Conservation (phyloP, 2,329 filamentous ascomycete species). For the Monascus ruber region DNA sequence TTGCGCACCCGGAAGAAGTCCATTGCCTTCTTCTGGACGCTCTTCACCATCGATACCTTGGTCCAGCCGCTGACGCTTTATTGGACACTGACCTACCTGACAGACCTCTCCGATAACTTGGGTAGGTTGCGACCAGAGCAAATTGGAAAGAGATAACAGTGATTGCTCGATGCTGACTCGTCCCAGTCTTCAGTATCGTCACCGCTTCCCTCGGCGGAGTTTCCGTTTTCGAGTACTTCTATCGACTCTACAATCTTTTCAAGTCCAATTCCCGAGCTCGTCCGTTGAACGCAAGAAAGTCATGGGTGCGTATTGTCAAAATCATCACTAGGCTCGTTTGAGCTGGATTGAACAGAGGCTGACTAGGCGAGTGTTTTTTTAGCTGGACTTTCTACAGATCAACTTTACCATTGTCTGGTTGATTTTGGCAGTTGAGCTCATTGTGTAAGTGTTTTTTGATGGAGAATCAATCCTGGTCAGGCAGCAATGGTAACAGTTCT, state of each 20-base stretch:
- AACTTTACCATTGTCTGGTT: conserved; percentile 36
- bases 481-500: conserved; percentile 1
- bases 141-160: neutral
- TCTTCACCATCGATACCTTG: conserved; percentile 49
- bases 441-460: conserved; percentile 22
- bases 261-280: conserved; percentile 25
- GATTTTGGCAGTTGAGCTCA: conserved; percentile 31
- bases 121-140: conserved; percentile 15
- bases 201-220: conserved; percentile 30
- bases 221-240: conserved; percentile 34
- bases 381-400: conserved; percentile 37
- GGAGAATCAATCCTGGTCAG: neutral
- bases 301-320: conserved; percentile 23
- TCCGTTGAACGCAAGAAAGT: conserved; percentile 31
- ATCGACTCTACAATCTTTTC: conserved; percentile 29
- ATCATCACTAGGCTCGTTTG: neutral
- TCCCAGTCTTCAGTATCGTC: conserved; percentile 31
- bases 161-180: neutral
- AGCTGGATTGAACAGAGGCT: neutral
- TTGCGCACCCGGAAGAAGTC: conserved; percentile 43
- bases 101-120: conserved; percentile 35
- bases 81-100: conserved; percentile 50
- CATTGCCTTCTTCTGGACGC: conserved; percentile 48
- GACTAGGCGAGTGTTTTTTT: conserved; percentile 2
- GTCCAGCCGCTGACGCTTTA: conserved; percentile 49